Conservation (phyloP, 306 rosid species). For the Vigna angularis region DNA sequence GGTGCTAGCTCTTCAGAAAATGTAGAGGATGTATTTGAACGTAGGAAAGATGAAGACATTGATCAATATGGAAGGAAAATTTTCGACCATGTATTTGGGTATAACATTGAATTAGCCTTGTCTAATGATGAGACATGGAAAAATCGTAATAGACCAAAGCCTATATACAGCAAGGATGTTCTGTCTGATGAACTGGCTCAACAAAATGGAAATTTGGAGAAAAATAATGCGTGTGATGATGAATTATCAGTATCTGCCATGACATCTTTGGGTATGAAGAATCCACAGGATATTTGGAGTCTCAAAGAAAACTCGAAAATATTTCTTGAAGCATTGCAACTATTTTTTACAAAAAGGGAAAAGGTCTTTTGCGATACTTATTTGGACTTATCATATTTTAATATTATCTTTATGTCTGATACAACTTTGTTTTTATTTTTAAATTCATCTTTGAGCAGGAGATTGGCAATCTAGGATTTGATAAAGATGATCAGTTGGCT, state of each 20-base stretch:
- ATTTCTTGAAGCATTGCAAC: conserved; percentile 78
- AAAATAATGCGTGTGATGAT: conserved; percentile 51
- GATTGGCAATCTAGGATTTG: conserved; percentile 88
- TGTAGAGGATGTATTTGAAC: conserved; percentile 80
- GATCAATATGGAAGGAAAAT: conserved; percentile 90
- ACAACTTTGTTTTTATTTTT: neutral
- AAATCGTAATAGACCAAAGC: conserved; percentile 88
- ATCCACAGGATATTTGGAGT: conserved; percentile 99
- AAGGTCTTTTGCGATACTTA: conserved; percentile 62
- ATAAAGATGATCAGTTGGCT: conserved; percentile 98
- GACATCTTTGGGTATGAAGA: conserved; percentile 91
- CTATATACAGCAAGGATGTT: conserved; percentile 76
- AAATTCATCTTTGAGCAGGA: conserved; percentile 62
- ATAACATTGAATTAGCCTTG: conserved; percentile 88
- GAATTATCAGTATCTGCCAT: conserved; percentile 76
- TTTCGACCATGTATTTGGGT: conserved; percentile 97
- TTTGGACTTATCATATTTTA: conserved; percentile 26
- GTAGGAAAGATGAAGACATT: conserved; percentile 76
- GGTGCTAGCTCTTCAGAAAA: conserved; percentile 83
- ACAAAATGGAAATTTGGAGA: conserved; percentile 75
- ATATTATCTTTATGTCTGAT: neutral
- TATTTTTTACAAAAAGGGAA: conserved; percentile 81
- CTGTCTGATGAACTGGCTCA: conserved; percentile 64
- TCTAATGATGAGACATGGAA: conserved; percentile 97
- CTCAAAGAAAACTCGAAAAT: conserved; percentile 80